Evolutionary conservation across 2,329 filamentous ascomycete species (phyloP).

Genomic region (Macrophomina phaseolina): DNA sequence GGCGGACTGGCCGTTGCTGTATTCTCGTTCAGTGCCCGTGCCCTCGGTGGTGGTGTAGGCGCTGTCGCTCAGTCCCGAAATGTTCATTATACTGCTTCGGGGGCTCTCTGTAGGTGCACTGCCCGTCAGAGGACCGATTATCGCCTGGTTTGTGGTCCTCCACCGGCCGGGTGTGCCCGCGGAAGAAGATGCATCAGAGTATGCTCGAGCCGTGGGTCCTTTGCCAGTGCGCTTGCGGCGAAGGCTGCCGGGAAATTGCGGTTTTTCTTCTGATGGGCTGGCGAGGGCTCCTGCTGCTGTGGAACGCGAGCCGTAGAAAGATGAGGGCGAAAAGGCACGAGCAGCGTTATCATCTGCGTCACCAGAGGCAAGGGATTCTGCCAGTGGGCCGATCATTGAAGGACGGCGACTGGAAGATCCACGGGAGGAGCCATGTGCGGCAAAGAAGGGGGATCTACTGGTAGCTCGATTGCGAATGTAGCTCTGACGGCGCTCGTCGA

Average conservation of each 20-base stretch:
- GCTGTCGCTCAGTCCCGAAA: slow-evolving; percentile 24
- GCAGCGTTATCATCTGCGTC: neutral
- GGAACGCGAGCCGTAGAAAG: neutral
- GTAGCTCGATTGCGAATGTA: slow-evolving; percentile 51
- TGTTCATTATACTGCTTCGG: slow-evolving; percentile 6
- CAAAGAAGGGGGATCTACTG: slow-evolving; percentile 48
- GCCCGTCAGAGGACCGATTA: slow-evolving; percentile 1
- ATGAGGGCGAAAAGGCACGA: neutral
- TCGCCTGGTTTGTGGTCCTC: slow-evolving; percentile 4
- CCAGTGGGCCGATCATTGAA: slow-evolving; percentile 20
- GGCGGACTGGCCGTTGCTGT: slow-evolving; percentile 9
- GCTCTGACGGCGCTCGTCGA: slow-evolving; percentile 49
- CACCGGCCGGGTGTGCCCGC: neutral
- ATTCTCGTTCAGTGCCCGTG: neutral
- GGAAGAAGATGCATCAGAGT: slow-evolving; percentile 13
- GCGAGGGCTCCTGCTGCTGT: neutral
- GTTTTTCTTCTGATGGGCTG: neutral
- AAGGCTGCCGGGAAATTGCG: slow-evolving; percentile 16
- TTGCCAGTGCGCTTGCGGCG: slow-evolving; percentile 21
- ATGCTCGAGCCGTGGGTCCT: slow-evolving; percentile 17
- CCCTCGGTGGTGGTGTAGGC: slow-evolving; percentile 22
- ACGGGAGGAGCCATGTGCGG: slow-evolving; percentile 38
- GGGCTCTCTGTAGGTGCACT: slow-evolving; percentile 17
- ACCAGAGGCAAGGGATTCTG: neutral
- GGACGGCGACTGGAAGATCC: slow-evolving; percentile 34